Evolutionary conservation across 1,139 yeast species (phyloP), one percentile per base, ranked within the genome.

Genomic region (Chernovozyma sophiae-reginae): DNA sequence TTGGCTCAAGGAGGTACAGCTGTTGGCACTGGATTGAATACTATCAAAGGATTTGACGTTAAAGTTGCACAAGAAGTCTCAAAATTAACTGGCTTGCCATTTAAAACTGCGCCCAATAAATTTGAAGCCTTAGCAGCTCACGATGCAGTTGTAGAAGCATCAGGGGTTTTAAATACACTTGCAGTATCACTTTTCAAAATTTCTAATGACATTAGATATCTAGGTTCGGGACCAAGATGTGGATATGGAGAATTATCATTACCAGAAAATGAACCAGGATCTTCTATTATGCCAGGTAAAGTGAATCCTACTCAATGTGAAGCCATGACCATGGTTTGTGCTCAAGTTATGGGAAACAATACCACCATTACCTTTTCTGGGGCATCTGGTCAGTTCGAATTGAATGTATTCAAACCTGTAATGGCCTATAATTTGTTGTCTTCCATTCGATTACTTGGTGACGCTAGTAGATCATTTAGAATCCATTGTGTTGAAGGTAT

Each of bases 1-100:
- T 75, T 89, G 53, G 97, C 97, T 34, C 97, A 89, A 71, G 97
- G 97, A 65, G 97, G 97, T 65, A 89, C 97, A 43, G 97, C 97
- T 42, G 97, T 89, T 36, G 97, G 97, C 47, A 89, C 97, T 33
- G 96, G 97, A 44, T 75, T 89, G 51, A 89, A 89, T 77, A 86
- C 96, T 61, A 79, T 62, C 56, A 74, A 75, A 58, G 96, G 96
- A 13, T 89, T 85, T 58, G 92, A 86, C 52, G 78, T 71, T 49
- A 78, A 81, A 52, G 78, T 89, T 48, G 94, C 95, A 39, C 73
- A 69, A 42, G 77, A 80, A 58, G 89, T 86, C 32, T 65, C 90
- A 41, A 74, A 77, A 50, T 76, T 86, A 62, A 86, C 96, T 34
- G 95, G 95, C 35, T 72, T 83, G 53, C 76, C 77, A 43, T 89